Evolutionary conservation across 2,329 filamentous ascomycete genomes (phyloP), one percentile per base, ranked within the genome.

Genomic region (Hymenoscyphus scutula): DNA sequence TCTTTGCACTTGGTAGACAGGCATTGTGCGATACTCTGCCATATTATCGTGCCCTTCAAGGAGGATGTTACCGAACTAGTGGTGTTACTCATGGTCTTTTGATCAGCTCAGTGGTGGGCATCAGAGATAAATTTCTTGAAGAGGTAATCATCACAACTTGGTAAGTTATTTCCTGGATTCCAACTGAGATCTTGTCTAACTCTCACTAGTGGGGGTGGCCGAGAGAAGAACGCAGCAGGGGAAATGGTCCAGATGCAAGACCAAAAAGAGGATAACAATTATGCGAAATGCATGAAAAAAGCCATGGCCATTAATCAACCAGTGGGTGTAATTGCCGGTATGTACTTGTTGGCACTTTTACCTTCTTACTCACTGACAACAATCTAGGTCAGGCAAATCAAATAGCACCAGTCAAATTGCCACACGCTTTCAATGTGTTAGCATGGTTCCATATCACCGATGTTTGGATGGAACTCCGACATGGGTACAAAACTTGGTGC

Each of bases 381-480:
- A 74, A 75, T 45, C 64, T 70, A 81, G 86, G 88, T 1, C 73
- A 80, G 17, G 73, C 80, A 59, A 84, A 86, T 65, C 71, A 73
- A 3, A 72, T 79, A 25, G 77, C 82, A 19, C 77, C 79, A 0
- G 80, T 79, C 1, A 76, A 78, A 29, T 76, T 87, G 7, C 82
- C 83, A 0, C 79, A 87, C 62, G 76, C 80, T 0, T 92, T 87
- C 69, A 86, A 82, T 61, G 84, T 91, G 0, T 77, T 92, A 51
- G 88, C 80, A n/a, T 86, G 81, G 73, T 92, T 90, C 72, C 84
- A 86, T 56, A 77, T 90, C 13, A 89, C 87, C 0, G 78, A 88
- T 56, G 78, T 91, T 0, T 93, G 89, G 89, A 78, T 76, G 11
- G 89, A 93, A 68, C 81, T 79, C 63, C 76, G 76, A 4, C 65